phyloP scores from a whole-genome alignment of 768 basidiomycete genomes.

The Amanita inopinata region DNA sequence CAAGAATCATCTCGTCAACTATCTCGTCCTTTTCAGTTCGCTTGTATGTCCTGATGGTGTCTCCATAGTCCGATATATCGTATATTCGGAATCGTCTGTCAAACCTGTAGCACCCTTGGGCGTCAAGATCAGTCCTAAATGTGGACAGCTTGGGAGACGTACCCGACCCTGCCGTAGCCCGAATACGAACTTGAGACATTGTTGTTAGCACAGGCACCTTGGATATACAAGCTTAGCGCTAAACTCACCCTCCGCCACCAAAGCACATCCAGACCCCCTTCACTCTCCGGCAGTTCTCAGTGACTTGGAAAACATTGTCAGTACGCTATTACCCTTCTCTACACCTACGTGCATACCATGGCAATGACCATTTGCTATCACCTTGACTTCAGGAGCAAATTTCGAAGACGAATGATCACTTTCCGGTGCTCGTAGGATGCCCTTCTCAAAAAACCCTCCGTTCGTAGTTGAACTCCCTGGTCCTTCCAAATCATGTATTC shows the following conservation, averaged over 20 bases:
- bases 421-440: constrained; percentile 61
- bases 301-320: constrained; percentile 39
- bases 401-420: constrained; percentile 47
- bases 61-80: constrained; percentile 82
- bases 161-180: constrained; percentile 75
- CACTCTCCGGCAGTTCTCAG: constrained; percentile 80
- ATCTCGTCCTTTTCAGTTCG: constrained; percentile 63
- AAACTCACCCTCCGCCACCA: constrained; percentile 67
- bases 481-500: constrained; percentile 47
- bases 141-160: constrained; percentile 14
- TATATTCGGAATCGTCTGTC: constrained; percentile 88
- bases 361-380: constrained; percentile 83
- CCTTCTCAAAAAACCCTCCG: constrained; percentile 81
- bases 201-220: background rate
- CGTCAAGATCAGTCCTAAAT: constrained; percentile 8
- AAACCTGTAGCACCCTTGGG: constrained; percentile 45
- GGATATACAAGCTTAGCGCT: background rate
- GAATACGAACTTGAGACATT: constrained; percentile 54
- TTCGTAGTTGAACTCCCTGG: constrained; percentile 59
- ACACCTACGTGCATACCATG: constrained; percentile 42
- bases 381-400: constrained; percentile 66
- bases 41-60: constrained; percentile 86
- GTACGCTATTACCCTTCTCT: background rate
- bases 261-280: constrained; percentile 90
- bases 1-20: constrained; percentile 53